phyloP scores from a whole-genome alignment of 2,329 filamentous ascomycete species.

The Sclerotinia spermophila region DNA sequence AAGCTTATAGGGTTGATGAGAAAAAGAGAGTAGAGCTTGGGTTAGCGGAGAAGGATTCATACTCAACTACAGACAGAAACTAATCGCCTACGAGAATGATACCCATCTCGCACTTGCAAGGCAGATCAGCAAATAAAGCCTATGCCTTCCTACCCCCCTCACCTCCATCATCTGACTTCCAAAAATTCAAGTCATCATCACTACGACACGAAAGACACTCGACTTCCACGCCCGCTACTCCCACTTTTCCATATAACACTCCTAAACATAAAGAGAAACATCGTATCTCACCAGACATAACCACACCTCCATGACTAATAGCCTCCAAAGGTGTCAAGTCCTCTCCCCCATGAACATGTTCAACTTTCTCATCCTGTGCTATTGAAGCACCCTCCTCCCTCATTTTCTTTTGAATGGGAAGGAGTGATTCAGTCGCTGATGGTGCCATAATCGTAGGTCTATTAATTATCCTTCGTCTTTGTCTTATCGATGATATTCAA shows the following conservation, averaged over 20 bases:
- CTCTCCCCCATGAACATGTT: constrained; percentile 27
- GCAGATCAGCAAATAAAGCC: not conserved
- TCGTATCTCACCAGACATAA: constrained; percentile 29
- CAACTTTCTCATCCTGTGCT: constrained; percentile 14
- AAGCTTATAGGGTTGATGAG: not conserved
- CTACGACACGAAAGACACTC: not conserved
- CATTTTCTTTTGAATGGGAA: not conserved
- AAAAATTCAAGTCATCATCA: not conserved
- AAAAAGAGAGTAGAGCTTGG: not conserved
- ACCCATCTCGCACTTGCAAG: not conserved
- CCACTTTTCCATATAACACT: not conserved
- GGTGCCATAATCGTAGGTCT: not conserved
- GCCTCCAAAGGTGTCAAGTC: constrained; percentile 36
- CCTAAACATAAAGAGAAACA: not conserved
- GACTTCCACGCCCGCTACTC: not conserved
- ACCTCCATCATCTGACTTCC: not conserved
- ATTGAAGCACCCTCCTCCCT: not conserved
- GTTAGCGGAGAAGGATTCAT: not conserved
- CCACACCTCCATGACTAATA: constrained; percentile 35
- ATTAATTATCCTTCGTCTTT: not conserved
- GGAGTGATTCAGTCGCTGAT: not conserved
- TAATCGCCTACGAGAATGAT: not conserved
- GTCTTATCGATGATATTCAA: not conserved
- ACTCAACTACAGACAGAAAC: not conserved
- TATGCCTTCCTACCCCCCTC: not conserved